Base-by-base conservation (phyloP, 225 moss, liverwort and hornwort genomes). In the Physcomitrellopsis africana region DNA sequence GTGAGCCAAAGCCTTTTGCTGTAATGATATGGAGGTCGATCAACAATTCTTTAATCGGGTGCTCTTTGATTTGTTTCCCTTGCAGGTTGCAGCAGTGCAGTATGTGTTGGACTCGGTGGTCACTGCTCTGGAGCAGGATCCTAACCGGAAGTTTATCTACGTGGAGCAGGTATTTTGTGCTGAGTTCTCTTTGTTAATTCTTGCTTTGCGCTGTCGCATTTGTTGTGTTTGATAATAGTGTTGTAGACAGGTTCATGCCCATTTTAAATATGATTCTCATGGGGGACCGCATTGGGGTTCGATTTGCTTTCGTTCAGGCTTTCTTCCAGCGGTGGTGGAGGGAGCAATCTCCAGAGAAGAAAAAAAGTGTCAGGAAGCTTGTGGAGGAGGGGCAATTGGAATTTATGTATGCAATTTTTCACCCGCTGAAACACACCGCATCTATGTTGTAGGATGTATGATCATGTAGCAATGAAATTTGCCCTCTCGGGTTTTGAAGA, bases 261-360 rank as follows among this genome's bases (percentile, higher is more conserved):
- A 2, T 62, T 75, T 45, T 55, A 49, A 26, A 42, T 61, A 54
- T 42, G 27, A 53, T 74, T 52, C 32, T 65, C 26, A 65, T 53
- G 55, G 26, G 60, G 27, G 22, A 47, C 37, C 49, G 51, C 47
- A 19, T 67, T 52, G 11, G 61, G 61, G 66, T 9, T 57, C 14
- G 11, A 57, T 64, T 81, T 83, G 86, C 84, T 87, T 9, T 17
- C 14, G 63, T 68, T 75, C 90, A 97, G 93, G 99, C 99, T 16
- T 99, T 99, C 69, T 99, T 99, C 74, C 99, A 99, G 82, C 95
- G 95, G 11, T 99, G 99, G 99, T 99, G 99, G 99, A 92, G 81
- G 76, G 80, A 83, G 82, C 99, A 99, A 81, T 79, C 78, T 24
- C 79, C 79, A 54, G 68, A 81, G 13, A 93, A 86, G 84, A 85